These are phyloP conservation scores for Cyberlindnera samutprakarnensis DNA, from an alignment of 805 yeast species.

Conservation along the genomic window DNA sequence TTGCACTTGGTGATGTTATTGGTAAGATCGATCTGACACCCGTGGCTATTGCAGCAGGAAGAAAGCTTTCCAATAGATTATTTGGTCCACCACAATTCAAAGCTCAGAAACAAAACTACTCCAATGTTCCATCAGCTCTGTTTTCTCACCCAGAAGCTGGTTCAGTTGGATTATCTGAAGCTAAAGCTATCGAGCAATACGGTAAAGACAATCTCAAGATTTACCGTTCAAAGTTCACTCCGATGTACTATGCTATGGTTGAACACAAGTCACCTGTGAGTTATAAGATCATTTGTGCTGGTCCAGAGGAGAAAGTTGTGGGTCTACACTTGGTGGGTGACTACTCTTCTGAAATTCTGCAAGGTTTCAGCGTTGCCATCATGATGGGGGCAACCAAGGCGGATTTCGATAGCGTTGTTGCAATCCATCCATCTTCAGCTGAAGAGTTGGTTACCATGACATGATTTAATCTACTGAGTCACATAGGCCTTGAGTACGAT, in stretches of 20 bases:
- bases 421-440: slow-evolving; percentile 97
- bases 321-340: slow-evolving; percentile 95
- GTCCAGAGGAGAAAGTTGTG: slow-evolving; percentile 84
- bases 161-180: slow-evolving; percentile 79
- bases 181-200: slow-evolving; percentile 66
- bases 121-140: slow-evolving; percentile 86
- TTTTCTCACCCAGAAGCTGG: slow-evolving; percentile 98
- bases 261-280: slow-evolving; percentile 74
- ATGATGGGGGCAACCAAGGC: slow-evolving; percentile 99
- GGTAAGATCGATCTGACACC: slow-evolving; percentile 95
- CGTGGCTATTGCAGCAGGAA: slow-evolving; percentile 97
- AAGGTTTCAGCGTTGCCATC: slow-evolving; percentile 97
- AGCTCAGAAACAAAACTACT: slow-evolving; percentile 75
- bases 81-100: slow-evolving; percentile 73
- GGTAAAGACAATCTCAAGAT: slow-evolving; percentile 77
- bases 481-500: no score
- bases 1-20: slow-evolving; percentile 89
- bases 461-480: no score
- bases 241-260: slow-evolving; percentile 90
- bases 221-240: slow-evolving; percentile 76
- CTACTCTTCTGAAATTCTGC: slow-evolving; percentile 82
- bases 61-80: slow-evolving; percentile 84
- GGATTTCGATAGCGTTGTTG: slow-evolving; percentile 93
- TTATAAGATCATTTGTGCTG: slow-evolving; percentile 74
- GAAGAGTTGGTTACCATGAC: slow-evolving; percentile 85